Evolutionary conservation across 2,329 filamentous ascomycete genomes (phyloP), one percentile per base, ranked within the genome.

Genomic region (Cytospora paraplurivora): DNA sequence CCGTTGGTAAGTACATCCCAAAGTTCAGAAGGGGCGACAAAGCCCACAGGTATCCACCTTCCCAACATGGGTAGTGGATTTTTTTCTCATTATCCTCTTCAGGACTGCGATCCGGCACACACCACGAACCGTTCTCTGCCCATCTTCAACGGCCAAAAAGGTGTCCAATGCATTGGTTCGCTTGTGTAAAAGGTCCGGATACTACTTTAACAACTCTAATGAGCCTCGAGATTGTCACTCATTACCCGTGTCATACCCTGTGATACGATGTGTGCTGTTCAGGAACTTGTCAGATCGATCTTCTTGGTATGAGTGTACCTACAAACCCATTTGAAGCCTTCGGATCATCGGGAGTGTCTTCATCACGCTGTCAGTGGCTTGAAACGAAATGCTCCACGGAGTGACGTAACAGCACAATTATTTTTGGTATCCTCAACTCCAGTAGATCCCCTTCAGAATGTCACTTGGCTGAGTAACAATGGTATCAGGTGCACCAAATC

Each of bases 361-460:
- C n/a, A 19, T 47, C 44, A 12, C 44, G 44, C 44, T 47, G 44
- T 47, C 44, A 47, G 44, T 47, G 44, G 44, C 44, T 47, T 47
- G 44, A 47, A 21, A 13, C 11, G 8, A 47, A n/a, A 21, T 19
- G 44, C 44, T 47, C 44, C 44, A 47, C 44, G n/a, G 44, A 12
- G 44, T 47, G 44, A 47, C 44, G 44, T 47, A 47, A 47, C 44
- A n/a, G 44, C 44, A 19, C 44, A 27, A 47, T 19, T 47, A 21
- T 47, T 47, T 47, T 47, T 47, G 44, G 44, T n/a, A 47, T 47
- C 13, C 44, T 19, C 44, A 21, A 19, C 17, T 47, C 44, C 44
- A 47, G 44, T 47, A 21, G 10, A 47, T 21, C n/a, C 10, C 17
- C 41, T 19, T 27, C 27, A 15, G 41, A 8, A 7, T 44, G 41